Conservation (phyloP, 1,284 basidiomycete species). For the Trichosporon faecale region DNA sequence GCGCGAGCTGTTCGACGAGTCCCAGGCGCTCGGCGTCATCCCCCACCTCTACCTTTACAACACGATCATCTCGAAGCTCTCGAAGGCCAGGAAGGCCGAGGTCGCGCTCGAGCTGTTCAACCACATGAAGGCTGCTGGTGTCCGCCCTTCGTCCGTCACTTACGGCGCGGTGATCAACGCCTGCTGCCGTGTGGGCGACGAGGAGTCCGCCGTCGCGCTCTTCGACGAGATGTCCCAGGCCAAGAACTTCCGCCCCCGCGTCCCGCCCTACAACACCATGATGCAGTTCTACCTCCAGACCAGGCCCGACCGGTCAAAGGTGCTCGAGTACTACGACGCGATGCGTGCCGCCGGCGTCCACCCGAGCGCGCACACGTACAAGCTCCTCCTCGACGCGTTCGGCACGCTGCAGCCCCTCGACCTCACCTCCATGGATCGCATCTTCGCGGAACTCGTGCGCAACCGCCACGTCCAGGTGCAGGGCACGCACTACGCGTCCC, state of each 20-base stretch:
- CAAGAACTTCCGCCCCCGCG: constrained; percentile 75
- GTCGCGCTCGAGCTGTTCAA: constrained; percentile 80
- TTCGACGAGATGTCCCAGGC: constrained; percentile 80
- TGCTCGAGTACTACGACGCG: constrained; percentile 72
- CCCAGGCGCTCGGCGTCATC: constrained; percentile 64
- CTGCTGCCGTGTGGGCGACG: constrained; percentile 89
- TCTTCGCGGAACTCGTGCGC: constrained; percentile 63
- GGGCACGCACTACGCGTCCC: constrained; percentile 84
- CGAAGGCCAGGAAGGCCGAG: constrained; percentile 87
- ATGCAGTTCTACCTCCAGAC: constrained; percentile 94
- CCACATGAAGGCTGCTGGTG: constrained; percentile 62
- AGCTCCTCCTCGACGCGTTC: constrained; percentile 88
- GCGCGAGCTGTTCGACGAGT: constrained; percentile 75
- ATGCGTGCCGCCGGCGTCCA: constrained; percentile 64
- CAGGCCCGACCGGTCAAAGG: constrained; percentile 75
- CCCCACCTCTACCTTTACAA: constrained; percentile 89
- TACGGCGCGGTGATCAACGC: constrained; percentile 92
- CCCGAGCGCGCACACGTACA: constrained; percentile 88
- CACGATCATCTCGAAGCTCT: constrained; percentile 90
- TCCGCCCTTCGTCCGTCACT: constrained; percentile 79
- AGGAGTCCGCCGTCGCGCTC: constrained; percentile 71
- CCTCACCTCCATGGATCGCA: constrained; percentile 67
- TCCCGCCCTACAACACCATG: constrained; percentile 96
- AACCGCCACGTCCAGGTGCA: constrained; percentile 63
- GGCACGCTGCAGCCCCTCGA: constrained; percentile 82